A percentile compares a stretch with the other conserved stretches of the same genome.
phyloP scores from a whole-genome alignment of 306 rosid species.

The Citrullus amarus region DNA sequence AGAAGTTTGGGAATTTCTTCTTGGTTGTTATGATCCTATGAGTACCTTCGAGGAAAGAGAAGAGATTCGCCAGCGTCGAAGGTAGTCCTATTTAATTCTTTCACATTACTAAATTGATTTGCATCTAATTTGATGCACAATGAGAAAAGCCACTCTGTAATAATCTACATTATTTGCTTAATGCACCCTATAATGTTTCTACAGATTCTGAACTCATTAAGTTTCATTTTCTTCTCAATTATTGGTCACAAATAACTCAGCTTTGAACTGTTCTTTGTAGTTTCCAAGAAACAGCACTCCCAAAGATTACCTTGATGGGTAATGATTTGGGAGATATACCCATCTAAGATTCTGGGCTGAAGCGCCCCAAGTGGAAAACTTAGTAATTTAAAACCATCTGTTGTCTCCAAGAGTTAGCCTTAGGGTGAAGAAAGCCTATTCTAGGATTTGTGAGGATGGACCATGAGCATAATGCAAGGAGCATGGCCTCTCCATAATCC shows the following conservation, averaged over 20 bases:
- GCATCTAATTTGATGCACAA: neutral
- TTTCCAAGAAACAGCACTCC: neutral
- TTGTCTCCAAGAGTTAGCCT: neutral
- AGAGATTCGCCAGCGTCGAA: conserved; percentile 49
- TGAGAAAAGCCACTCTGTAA: neutral
- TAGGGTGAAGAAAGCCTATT: neutral
- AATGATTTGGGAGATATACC: neutral
- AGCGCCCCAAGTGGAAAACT: neutral
- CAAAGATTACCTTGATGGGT: neutral
- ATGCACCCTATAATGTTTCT: neutral
- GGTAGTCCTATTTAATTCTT: conserved; percentile 29
- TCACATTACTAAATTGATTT: neutral
- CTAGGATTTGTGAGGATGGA: neutral
- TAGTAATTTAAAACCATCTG: neutral
- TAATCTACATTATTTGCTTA: neutral
- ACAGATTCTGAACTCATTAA: neutral
- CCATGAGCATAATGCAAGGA: neutral
- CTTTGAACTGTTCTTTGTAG: neutral
- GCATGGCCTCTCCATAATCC: neutral
- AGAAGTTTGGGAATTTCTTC: conserved; percentile 98
- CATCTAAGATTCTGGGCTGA: neutral
- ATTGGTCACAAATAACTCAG: neutral
- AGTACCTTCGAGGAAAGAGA: conserved; percentile 95
- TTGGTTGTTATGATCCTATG: conserved; percentile 76
- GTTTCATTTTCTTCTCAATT: neutral